Evolutionary conservation across 129 eudicot genomes (phyloP), one percentile per base, ranked within the genome.

Genomic region (Flaveria brownii): DNA sequence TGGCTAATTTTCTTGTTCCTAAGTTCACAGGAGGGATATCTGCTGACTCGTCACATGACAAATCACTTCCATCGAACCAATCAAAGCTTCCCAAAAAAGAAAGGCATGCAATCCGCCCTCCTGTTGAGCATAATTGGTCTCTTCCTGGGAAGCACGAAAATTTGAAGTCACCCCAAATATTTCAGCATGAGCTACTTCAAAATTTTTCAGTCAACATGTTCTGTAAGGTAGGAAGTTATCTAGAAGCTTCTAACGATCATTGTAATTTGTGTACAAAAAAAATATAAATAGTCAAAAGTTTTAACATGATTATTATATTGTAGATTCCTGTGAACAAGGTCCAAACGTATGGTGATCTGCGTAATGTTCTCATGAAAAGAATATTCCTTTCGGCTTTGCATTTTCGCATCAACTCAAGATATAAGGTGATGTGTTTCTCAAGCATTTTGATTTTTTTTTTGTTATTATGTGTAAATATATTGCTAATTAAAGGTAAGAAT

Each of bases 121-220:
- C 99, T 62, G 99, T 95, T 13, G 84, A 87, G 83, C 99, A 95
- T 66, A 83, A 89, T 59, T 95, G 99, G 97, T 95, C 97, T 14
- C 88, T 95, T 72, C 91, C 97, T 28, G 89, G 87, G 78, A 86
- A 78, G 75, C 69, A 68, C 9, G 81, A 45, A 20, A 62, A 81
- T 65, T 61, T 65, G 15, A 87, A 87, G 70, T 75, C 92, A 70
- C 99, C 99, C 9, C 92, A 91, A 72, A 95, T 91, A 86, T 95
- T 95, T 86, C 97, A 95, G 92, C 99, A 95, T 60, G 99, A 91
- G 67, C 82, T 95, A 75, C 99, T 95, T 80, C 99, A 95, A 78
- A 87, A 91, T 70, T 95, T 91, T 86, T 89, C 91, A 2, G 78
- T 95, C 47, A 95, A 95, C 84, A 95, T 95, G 92, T 95, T 95